Conservation (phyloP, 805 yeast genomes). For the Pichia nanzhaoensis region DNA sequence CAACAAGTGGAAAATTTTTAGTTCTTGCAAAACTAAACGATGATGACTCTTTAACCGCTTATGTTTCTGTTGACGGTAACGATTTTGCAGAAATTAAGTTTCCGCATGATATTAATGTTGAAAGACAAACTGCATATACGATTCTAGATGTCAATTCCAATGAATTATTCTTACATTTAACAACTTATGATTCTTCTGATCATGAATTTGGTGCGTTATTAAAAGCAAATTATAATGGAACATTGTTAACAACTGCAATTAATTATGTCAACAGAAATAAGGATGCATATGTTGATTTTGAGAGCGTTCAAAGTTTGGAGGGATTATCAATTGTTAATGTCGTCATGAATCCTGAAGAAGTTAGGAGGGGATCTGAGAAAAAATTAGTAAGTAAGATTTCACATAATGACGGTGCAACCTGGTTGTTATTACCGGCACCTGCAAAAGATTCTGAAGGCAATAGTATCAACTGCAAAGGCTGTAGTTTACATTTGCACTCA, state of each 20-base stretch:
- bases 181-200: conserved; percentile 46
- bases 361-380: conserved; percentile 34
- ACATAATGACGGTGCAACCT: conserved; percentile 86
- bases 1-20: conserved; percentile 61
- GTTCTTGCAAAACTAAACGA: conserved; percentile 60
- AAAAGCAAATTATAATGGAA: conserved; percentile 89
- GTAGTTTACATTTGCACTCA: conserved; percentile 84
- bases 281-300: conserved; percentile 82
- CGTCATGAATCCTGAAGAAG: conserved; percentile 50
- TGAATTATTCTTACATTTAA: conserved; percentile 76
- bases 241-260: conserved; percentile 66
- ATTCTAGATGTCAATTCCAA: conserved; percentile 66
- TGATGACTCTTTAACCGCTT: conserved; percentile 52
- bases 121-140: conserved; percentile 67
- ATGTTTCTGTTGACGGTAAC: conserved; percentile 72
- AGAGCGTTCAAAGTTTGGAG: conserved; percentile 73
- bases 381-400: conserved; percentile 66
- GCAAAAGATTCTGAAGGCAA: conserved; percentile 52
- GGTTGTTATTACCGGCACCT: conserved; percentile 74
- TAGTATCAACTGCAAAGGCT: conserved; percentile 45
- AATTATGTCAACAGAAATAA: conserved; percentile 67
- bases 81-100: conserved; percentile 72
- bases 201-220: conserved; percentile 70
- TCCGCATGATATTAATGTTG: conserved; percentile 59
- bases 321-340: conserved; percentile 75